Evolutionary conservation across 2,329 filamentous ascomycete species (phyloP).

Genomic region (Leptographium lundbergii): DNA sequence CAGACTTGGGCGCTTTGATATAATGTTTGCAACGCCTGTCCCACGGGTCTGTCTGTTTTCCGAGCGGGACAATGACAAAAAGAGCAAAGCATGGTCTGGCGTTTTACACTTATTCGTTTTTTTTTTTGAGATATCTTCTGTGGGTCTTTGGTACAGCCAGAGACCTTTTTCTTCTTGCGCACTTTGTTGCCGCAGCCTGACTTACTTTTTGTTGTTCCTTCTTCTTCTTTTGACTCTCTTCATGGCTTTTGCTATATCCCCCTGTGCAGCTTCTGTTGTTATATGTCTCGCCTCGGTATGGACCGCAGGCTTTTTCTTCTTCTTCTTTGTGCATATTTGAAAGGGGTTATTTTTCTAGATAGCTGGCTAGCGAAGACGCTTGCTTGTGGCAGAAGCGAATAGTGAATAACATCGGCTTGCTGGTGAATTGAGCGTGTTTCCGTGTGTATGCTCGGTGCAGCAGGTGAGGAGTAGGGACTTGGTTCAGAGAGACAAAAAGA

Average conservation of each 20-base stretch:
- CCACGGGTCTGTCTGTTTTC: neutral
- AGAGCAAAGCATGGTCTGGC: neutral
- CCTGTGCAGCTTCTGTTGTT: neutral
- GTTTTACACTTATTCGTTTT: slow-evolving; percentile 6
- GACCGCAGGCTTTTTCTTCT: neutral
- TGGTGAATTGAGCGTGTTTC: neutral
- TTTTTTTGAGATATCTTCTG: neutral
- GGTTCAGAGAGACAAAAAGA: too few species aligned
- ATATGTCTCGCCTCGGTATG: neutral
- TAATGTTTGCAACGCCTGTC: neutral
- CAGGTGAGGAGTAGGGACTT: too few species aligned
- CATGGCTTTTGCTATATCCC: neutral
- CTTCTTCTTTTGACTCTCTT: neutral
- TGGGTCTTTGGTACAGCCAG: neutral
- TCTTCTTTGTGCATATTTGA: neutral
- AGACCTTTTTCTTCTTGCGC: neutral
- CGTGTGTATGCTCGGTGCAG: neutral
- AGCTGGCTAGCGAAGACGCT: neutral
- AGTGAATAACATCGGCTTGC: neutral
- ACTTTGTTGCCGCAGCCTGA: neutral
- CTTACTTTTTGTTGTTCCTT: neutral
- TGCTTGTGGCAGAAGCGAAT: neutral
- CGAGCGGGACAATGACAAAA: neutral
- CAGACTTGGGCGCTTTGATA: neutral
- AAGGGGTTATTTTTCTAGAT: neutral